Percentiles rank a stretch among this genome's conserved stretches.
phyloP scores from a whole-genome alignment of 768 basidiomycete species.

The Boletus rubroflammeus region DNA sequence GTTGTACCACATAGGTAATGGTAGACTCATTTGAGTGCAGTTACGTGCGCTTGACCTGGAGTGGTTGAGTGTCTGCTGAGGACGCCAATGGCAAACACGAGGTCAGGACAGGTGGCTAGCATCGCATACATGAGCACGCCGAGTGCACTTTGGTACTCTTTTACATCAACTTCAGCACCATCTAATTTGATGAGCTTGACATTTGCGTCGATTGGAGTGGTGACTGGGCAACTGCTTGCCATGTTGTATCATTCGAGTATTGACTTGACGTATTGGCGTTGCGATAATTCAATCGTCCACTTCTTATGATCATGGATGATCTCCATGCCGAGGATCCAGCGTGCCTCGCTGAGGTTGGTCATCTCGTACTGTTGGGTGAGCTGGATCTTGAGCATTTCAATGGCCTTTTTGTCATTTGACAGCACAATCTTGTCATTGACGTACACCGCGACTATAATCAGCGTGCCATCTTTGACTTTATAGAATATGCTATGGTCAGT shows the following conservation, averaged over 20 bases:
- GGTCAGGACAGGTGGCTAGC: background rate
- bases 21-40: background rate
- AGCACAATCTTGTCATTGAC: too few relatives aligned
- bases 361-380: too few relatives aligned
- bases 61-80: background rate
- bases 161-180: background rate
- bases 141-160: background rate
- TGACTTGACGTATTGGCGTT: too few relatives aligned
- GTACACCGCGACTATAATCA: too few relatives aligned
- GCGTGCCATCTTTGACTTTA: too few relatives aligned
- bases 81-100: background rate
- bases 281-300: too few relatives aligned
- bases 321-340: too few relatives aligned
- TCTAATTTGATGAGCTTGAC: background rate
- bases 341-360: too few relatives aligned
- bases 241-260: background rate
- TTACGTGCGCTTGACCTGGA: background rate
- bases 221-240: background rate
- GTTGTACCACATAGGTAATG: background rate
- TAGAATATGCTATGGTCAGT: too few relatives aligned
- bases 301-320: too few relatives aligned
- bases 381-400: too few relatives aligned
- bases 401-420: too few relatives aligned
- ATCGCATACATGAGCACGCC: background rate
- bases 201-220: background rate